Base-by-base conservation (phyloP, 2,329 filamentous ascomycete species). In the Dactylellina cionopaga region DNA sequence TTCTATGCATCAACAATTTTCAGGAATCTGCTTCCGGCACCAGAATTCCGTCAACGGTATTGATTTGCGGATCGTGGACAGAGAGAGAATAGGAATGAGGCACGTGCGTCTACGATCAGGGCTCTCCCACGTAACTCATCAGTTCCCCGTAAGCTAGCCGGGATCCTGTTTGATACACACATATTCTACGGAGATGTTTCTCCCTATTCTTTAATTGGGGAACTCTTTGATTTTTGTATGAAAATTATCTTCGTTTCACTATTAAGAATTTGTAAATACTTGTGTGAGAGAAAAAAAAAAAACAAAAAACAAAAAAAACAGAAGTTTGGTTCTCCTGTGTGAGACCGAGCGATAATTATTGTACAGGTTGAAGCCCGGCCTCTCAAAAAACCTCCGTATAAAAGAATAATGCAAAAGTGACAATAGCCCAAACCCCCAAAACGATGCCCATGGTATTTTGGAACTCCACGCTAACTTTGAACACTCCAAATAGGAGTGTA, bases 401-500 rank as follows among this genome's bases (percentile, higher is more conserved):
- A 69, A 62, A 49, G 13, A 24, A 35, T 39, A 52, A 43, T 41
- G 31, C 19, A 37, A 27, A 39, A 51, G n/a, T 43, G 19, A 39
- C 51, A 58, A 46, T 58, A 43, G 5, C 41, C 35, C 41, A 33
- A 39, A 71, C 56, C 25, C 47, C 65, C 65, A 35, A 63, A 71
- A 63, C 44, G 39, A 71, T 56, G 56, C 65, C 68, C 66, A 49
- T 64, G 68, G 68, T 72, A 72, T 72, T 72, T 64, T 65, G 59
- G 44, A 72, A 72, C 68, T 72, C 68, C 68, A 65, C 59, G 59
- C 66, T 71, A 65, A 65, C 29, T 27, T 33, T 44, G 27, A 65
- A 39, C 24, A 31, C 63, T 68, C 63, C 63, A 33, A 49, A 49
- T 49, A 27, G 19, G n/a, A 27, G 25, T 22, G 25, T 55, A 9